Evolutionary conservation across 78 protist species (phyloP).

Genomic region (Salpingoeca rosetta): DNA sequence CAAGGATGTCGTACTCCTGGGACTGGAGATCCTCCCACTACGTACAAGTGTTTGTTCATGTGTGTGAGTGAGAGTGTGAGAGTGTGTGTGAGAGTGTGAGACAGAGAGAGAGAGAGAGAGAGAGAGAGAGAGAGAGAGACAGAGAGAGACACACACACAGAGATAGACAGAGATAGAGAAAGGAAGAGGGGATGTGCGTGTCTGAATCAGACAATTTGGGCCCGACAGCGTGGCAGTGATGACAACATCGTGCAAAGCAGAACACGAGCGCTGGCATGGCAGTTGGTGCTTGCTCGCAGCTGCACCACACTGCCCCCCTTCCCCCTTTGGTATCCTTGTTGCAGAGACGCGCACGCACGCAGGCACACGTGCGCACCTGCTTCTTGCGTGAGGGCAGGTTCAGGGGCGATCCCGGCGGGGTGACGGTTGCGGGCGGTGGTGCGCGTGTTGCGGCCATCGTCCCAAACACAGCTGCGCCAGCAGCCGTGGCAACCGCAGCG

Average conservation of each 20-base stretch:
- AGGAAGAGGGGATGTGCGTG: background rate
- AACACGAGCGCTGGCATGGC: too few relatives aligned
- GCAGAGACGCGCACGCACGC: background rate
- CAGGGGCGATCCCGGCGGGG: too few relatives aligned
- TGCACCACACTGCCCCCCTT: background rate
- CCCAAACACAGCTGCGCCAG: background rate
- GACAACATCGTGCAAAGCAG: background rate
- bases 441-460: background rate
- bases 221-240: background rate
- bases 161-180: background rate
- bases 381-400: background rate
- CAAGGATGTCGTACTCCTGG: conserved; percentile 53
- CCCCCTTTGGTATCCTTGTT: background rate
- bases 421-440: background rate
- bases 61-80: too few relatives aligned
- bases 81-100: background rate
- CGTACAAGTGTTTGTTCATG: background rate
- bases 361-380: background rate
- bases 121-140: background rate
- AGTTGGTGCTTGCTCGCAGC: too few relatives aligned
- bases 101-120: background rate
- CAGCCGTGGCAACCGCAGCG: background rate
- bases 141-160: background rate
- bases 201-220: background rate
- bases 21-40: background rate